phyloP scores from a whole-genome alignment of 345 rosid genomes.

The Eucalyptus globulus region DNA sequence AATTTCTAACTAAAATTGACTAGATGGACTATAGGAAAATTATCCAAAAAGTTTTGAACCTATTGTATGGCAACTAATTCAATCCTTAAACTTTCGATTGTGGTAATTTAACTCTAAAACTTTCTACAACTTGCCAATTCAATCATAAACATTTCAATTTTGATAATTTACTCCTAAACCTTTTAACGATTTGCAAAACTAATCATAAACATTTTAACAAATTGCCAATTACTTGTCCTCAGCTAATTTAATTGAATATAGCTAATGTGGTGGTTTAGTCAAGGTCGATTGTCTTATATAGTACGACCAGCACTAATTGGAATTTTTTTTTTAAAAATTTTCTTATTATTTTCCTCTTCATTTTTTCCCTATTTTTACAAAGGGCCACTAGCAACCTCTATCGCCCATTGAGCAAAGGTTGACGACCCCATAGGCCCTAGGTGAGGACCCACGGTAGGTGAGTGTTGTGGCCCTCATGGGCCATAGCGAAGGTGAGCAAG shows the following conservation, averaged over 20 bases:
- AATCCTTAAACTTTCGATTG: not conserved
- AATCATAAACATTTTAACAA: too few species aligned
- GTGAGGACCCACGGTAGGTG: rapidly evolving
- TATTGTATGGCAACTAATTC: too few species aligned
- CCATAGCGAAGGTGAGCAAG: rapidly evolving
- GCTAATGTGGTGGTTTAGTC: too few species aligned
- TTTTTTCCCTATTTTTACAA: too few species aligned
- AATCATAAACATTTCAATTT: rapidly evolving
- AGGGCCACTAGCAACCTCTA: not conserved
- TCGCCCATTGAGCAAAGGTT: rapidly evolving
- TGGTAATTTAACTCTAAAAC: too few species aligned
- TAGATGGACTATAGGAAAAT: too few species aligned
- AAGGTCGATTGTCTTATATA: rapidly evolving
- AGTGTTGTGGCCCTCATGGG: not conserved
- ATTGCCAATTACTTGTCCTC: not conserved
- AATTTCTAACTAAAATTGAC: too few species aligned
- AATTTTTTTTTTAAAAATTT: too few species aligned
- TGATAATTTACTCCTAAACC: rapidly evolving
- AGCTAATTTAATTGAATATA: not conserved
- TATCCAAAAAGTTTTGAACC: not conserved
- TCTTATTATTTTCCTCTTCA: too few species aligned
- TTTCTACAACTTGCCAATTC: rapidly evolving
- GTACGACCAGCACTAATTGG: rapidly evolving
- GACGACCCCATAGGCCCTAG: rapidly evolving
- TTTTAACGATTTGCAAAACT: not conserved